A percentile compares a stretch with the other conserved stretches of the same genome.
phyloP scores from a whole-genome alignment of 1,284 basidiomycete species.

The Malassezia arunalokei region DNA sequence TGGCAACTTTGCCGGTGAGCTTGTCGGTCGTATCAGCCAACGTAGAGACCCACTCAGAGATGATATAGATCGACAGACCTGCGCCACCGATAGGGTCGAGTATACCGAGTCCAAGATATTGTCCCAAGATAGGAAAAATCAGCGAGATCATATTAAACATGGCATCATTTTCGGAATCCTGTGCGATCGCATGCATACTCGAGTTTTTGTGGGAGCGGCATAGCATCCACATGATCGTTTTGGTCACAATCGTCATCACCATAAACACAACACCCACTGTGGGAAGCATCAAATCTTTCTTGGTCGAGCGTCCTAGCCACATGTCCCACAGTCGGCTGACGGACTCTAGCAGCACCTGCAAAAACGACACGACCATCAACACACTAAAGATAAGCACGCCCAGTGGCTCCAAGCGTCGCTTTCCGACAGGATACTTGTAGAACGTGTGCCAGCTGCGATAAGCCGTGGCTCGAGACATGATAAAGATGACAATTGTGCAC shows the following conservation, averaged over 20 bases:
- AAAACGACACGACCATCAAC: slow-evolving; percentile 51
- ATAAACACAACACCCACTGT: slow-evolving; percentile 47
- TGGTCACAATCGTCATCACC: slow-evolving; percentile 52
- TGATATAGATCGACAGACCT: slow-evolving; percentile 32
- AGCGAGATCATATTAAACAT: slow-evolving; percentile 53
- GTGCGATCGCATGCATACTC: slow-evolving; percentile 46
- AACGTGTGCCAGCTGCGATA: slow-evolving; percentile 37
- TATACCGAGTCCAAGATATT: slow-evolving; percentile 22
- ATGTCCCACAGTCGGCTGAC: slow-evolving; percentile 30
- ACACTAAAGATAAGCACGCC: slow-evolving; percentile 50
- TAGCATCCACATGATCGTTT: slow-evolving; percentile 49
- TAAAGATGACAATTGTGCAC: slow-evolving; percentile 49
- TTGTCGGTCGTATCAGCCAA: slow-evolving; percentile 35
- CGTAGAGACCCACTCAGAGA: slow-evolving; percentile 39
- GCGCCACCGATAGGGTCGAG: slow-evolving; percentile 41
- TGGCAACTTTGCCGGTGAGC: slow-evolving; percentile 32
- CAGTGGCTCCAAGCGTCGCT: slow-evolving; percentile 50
- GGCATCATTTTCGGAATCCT: slow-evolving; percentile 52
- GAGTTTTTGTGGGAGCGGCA: slow-evolving; percentile 46
- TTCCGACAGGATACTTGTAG: slow-evolving; percentile 51
- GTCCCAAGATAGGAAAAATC: slow-evolving; percentile 50
- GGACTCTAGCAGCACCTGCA: slow-evolving; percentile 40
- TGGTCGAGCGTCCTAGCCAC: slow-evolving; percentile 25
- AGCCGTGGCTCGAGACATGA: slow-evolving; percentile 32
- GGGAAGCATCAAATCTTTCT: slow-evolving; percentile 29